Conservation (phyloP, 257 asterid genomes). For the Nicotiana benthamiana region DNA sequence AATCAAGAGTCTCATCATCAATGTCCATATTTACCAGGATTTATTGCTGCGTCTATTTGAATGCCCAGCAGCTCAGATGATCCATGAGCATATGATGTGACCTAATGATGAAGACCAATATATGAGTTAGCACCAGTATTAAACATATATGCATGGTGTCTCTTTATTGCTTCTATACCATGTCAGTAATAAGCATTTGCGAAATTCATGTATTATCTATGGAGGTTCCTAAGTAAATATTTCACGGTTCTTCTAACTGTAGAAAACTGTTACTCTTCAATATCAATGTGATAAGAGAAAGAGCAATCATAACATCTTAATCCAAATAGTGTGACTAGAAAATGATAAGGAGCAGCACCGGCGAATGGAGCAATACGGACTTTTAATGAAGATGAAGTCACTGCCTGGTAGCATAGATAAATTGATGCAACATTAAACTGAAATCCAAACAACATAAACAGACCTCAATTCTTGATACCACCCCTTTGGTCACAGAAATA, state of each 20-base stretch:
- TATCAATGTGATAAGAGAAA: background rate
- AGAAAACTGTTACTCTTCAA: background rate
- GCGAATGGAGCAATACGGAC: background rate
- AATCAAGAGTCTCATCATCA: background rate
- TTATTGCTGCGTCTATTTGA: slow-evolving; percentile 98
- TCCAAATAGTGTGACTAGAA: background rate
- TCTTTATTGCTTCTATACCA: slow-evolving; percentile 1
- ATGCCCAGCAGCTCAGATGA: slow-evolving; percentile 91
- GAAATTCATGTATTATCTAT: background rate
- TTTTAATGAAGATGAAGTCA: background rate
- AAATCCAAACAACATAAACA: slow-evolving; percentile 15
- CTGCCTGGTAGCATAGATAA: background rate
- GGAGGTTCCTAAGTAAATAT: background rate
- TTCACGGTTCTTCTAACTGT: background rate
- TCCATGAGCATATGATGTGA: slow-evolving; percentile 97
- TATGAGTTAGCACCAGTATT: slow-evolving; percentile 8
- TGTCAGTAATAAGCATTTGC: background rate
- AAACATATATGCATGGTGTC: background rate
- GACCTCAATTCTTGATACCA: slow-evolving; percentile 96
- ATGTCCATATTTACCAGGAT: slow-evolving; percentile 53
- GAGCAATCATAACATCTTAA: background rate
- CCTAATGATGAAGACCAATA: slow-evolving; percentile 41
- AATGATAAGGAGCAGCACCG: background rate
- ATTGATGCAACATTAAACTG: background rate
- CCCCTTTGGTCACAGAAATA: slow-evolving; percentile 96